These are phyloP conservation scores for Filosporella fistucella DNA, from an alignment of 495 filamentous ascomycete genomes.

Conservation along the genomic window DNA sequence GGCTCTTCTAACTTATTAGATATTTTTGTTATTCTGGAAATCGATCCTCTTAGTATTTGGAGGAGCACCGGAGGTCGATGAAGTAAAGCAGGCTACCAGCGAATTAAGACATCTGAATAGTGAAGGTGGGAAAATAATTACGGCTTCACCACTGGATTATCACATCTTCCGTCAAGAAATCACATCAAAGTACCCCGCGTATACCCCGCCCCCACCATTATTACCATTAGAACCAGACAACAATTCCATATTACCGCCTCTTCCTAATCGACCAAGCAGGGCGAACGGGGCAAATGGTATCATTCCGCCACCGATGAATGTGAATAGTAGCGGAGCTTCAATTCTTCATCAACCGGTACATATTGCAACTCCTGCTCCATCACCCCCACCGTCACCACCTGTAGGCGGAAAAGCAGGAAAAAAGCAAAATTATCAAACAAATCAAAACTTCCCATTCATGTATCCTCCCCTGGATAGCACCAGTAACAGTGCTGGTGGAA, in stretches of 20 bases:
- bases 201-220: conserved; percentile 78
- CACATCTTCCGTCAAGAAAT: conserved; percentile 96
- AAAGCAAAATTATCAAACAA: conserved; percentile 99
- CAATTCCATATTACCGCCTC: conserved; percentile 82
- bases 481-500: conserved; percentile 82
- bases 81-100: conserved; percentile 62
- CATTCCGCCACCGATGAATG: conserved; percentile 36
- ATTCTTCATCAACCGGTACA: conserved; percentile 96
- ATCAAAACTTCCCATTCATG: conserved; percentile 97
- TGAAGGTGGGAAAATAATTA: conserved; percentile 60
- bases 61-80: conserved; percentile 62
- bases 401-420: conserved; percentile 91
- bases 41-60: conserved; percentile 81
- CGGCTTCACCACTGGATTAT: conserved; percentile 91
- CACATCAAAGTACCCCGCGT: conserved; percentile 97
- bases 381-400: conserved; percentile 87
- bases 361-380: conserved; percentile 96
- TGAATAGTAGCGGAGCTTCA: conserved; percentile 60
- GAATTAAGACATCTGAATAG: conserved; percentile 28
- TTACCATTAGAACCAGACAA: conserved; percentile 87
- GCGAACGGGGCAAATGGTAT: conserved; percentile 43
- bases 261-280: conserved; percentile 65
- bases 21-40: conserved; percentile 88
- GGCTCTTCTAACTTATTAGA: conserved; percentile 25
- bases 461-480: conserved; percentile 85